Percentiles rank a stretch among this genome's conserved stretches.
phyloP scores from a whole-genome alignment of 139 green algal genomes.

The Picochlorum sp. region DNA sequence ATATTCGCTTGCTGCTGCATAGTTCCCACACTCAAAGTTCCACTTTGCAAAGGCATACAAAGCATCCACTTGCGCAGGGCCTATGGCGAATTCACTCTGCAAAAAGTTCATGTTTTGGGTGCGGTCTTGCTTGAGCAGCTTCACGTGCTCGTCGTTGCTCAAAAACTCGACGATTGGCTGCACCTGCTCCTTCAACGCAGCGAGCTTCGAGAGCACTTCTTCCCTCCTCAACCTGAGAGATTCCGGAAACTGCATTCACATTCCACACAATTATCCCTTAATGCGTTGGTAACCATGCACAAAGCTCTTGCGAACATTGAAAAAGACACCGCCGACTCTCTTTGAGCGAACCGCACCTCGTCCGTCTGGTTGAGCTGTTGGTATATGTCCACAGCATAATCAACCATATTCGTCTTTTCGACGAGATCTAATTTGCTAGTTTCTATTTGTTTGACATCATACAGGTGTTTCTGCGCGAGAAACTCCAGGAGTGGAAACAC shows the following conservation, averaged over 20 bases:
- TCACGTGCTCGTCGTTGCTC: constrained; percentile 71
- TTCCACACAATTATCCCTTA: not conserved
- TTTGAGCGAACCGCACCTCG: constrained; percentile 30
- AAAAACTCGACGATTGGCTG: constrained; percentile 88
- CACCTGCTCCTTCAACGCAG: constrained; percentile 55
- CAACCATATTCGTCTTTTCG: constrained; percentile 97
- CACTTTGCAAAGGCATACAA: constrained; percentile 97
- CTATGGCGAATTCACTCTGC: constrained; percentile 73
- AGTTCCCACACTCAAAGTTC: constrained; percentile 99
- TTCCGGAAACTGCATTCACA: constrained; percentile 23
- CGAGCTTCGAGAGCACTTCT: constrained; percentile 52
- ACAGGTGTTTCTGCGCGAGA: constrained; percentile 72
- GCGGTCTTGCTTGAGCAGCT: constrained; percentile 85
- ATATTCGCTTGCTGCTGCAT: constrained; percentile 79
- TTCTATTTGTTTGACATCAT: constrained; percentile 80
- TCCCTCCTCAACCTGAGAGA: constrained; percentile 13
- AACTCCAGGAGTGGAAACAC: constrained; percentile 97
- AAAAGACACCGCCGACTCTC: too few species aligned
- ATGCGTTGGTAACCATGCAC: too few species aligned
- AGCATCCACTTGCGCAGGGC: constrained; percentile 85
- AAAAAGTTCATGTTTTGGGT: constrained; percentile 84
- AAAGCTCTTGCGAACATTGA: not conserved
- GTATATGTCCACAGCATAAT: constrained; percentile 96
- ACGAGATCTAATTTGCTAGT: constrained; percentile 91
- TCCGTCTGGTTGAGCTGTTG: constrained; percentile 70